A percentile compares a stretch with the other conserved stretches of the same genome.
These are phyloP conservation scores for Tuctoria greenei DNA, from an alignment of 176 grass and related monocot genomes.

Conservation along the genomic window DNA sequence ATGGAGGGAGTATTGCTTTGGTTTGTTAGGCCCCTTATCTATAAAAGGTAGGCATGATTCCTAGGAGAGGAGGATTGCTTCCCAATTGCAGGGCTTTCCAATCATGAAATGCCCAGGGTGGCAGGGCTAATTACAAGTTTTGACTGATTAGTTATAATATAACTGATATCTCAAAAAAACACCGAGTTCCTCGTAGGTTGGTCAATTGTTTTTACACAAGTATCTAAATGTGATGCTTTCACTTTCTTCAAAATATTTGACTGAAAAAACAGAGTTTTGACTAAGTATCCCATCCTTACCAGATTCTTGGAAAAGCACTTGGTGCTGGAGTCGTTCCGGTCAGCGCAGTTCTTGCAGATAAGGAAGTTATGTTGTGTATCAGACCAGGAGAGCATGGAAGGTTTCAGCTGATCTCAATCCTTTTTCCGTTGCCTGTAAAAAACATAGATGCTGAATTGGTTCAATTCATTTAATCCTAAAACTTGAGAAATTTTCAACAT, in stretches of 20 bases:
- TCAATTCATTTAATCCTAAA: background rate
- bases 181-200: background rate
- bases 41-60: no score
- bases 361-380: slow-evolving; percentile 95
- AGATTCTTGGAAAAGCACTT: slow-evolving; percentile 96
- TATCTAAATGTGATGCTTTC: slow-evolving; percentile 11
- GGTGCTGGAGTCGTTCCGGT: slow-evolving; percentile 95
- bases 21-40: no score
- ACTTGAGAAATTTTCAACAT: background rate
- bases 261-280: background rate
- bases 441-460: background rate
- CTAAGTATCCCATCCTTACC: slow-evolving; percentile 18
- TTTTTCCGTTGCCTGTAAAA: background rate
- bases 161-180: background rate
- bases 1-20: no score
- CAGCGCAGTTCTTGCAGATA: slow-evolving; percentile 96
- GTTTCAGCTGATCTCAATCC: slow-evolving; percentile 40
- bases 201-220: background rate
- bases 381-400: slow-evolving; percentile 95
- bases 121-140: background rate
- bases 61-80: no score
- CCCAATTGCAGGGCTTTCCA: background rate
- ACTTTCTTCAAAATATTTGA: slow-evolving; percentile 8
- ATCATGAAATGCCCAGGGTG: background rate
- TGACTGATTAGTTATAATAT: background rate